Conservation (phyloP, 1,284 basidiomycete genomes). For the Gymnopus androsaceus region DNA sequence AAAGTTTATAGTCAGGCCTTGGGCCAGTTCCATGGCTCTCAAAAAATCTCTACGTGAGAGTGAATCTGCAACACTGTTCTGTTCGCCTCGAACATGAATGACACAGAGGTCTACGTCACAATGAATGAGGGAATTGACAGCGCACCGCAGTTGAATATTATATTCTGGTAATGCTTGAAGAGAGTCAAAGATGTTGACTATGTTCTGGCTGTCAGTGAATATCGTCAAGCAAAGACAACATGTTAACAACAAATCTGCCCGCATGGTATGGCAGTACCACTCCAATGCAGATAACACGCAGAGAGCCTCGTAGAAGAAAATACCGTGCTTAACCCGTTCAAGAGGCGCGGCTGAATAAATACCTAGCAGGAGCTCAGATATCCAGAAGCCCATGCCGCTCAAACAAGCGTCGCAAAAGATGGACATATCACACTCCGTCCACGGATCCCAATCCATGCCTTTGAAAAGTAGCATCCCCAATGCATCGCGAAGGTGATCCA, state of each 20-base stretch:
- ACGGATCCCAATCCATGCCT: not conserved
- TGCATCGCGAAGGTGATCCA: not conserved
- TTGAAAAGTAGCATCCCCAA: not conserved
- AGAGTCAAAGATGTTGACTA: not conserved
- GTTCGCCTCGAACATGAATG: not conserved
- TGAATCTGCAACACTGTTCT: not conserved
- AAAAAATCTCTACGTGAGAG: not conserved
- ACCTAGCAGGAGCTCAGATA: not conserved
- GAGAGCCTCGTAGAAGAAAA: not conserved
- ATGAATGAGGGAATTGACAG: not conserved
- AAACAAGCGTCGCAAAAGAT: constrained; percentile 7
- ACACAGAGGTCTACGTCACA: not conserved
- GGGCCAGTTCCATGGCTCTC: not conserved
- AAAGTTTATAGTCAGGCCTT: not conserved
- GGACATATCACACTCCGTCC: not conserved
- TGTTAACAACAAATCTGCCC: not conserved
- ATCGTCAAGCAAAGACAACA: not conserved
- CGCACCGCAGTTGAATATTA: not conserved
- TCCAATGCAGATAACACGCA: not conserved
- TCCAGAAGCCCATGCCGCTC: constrained; percentile 7
- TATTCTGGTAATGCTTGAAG: not conserved
- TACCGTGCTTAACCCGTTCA: not conserved
- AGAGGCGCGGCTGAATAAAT: not conserved
- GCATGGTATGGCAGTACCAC: not conserved
- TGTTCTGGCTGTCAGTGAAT: not conserved